Evolutionary conservation across 495 filamentous ascomycete species (phyloP).

Genomic region (Penicillium arizonense): DNA sequence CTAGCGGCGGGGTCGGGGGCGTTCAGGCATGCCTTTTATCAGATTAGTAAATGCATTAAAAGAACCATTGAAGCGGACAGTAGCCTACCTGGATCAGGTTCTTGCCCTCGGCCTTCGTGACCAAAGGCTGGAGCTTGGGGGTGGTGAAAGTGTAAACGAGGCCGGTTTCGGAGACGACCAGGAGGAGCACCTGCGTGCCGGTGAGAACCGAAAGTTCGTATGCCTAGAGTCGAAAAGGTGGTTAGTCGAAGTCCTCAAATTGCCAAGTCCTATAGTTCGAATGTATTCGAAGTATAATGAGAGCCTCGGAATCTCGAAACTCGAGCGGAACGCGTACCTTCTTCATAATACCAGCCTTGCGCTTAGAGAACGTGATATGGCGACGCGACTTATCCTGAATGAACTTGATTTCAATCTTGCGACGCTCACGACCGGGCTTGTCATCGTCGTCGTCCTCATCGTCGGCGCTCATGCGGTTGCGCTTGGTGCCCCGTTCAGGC

Average conservation of each 20-base stretch:
- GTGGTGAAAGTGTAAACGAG: conserved; percentile 99
- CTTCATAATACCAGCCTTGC: conserved; percentile 99
- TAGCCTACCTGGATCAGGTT: conserved; percentile 91
- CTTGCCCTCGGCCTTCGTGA: conserved; percentile 99
- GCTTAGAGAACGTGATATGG: conserved; percentile 99
- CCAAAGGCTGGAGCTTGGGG: conserved; percentile 96
- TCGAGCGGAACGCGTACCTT: conserved; percentile 68
- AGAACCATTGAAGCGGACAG: neutral
- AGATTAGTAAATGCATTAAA: neutral
- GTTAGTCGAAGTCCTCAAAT: neutral
- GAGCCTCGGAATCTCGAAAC: conserved; percentile 16
- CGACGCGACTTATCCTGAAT: conserved; percentile 99
- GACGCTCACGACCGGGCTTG: conserved; percentile 95
- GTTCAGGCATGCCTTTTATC: conserved; percentile 83
- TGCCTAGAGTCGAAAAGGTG: conserved; percentile 56
- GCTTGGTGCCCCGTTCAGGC: conserved; percentile 85
- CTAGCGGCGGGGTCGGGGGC: conserved; percentile 90
- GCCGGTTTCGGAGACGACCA: conserved; percentile 98
- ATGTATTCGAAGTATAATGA: conserved; percentile 1
- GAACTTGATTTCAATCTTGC: conserved; percentile 99
- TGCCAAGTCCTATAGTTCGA: neutral
- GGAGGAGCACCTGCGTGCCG: conserved; percentile 93
- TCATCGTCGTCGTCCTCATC: conserved; percentile 99
- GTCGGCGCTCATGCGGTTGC: conserved; percentile 79
- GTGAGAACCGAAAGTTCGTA: conserved; percentile 98